phyloP scores from a whole-genome alignment of 345 rosid genomes.

The Populus simonii region DNA sequence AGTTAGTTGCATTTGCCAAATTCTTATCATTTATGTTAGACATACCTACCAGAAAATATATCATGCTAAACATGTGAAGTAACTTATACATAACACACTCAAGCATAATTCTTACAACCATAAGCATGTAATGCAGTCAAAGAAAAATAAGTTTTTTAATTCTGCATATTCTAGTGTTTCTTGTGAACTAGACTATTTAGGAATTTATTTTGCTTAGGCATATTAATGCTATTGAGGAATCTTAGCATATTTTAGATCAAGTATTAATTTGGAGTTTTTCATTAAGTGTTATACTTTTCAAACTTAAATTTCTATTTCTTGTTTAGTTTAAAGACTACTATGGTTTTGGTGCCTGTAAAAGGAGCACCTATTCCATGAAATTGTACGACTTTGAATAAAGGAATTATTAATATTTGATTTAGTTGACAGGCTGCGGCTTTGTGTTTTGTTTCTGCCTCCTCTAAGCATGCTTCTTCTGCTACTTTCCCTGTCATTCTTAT shows the following conservation, averaged over 20 bases:
- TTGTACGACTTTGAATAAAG: not conserved
- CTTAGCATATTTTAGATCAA: not conserved
- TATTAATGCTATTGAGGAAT: not conserved
- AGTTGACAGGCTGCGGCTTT: not conserved
- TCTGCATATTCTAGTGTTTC: not conserved
- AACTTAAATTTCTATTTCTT: not conserved
- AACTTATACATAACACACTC: too few species aligned
- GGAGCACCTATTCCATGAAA: not conserved
- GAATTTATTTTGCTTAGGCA: not conserved
- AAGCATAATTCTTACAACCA: too few species aligned
- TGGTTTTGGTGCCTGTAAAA: not conserved
- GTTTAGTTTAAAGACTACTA: not conserved
- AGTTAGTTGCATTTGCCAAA: constrained; percentile 24
- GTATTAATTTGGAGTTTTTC: not conserved
- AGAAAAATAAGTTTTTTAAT: not conserved
- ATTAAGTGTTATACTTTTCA: not conserved
- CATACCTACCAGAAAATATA: not conserved
- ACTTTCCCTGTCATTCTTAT: not conserved
- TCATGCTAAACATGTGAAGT: too few species aligned
- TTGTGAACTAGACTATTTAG: not conserved
- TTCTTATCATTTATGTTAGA: not conserved
- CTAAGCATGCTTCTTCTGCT: not conserved
- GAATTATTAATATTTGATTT: not conserved
- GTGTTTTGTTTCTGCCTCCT: not conserved
- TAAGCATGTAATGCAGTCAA: not conserved